Conservation (phyloP, 176 grass and related monocot genomes). For the Aegilops speltoides region DNA sequence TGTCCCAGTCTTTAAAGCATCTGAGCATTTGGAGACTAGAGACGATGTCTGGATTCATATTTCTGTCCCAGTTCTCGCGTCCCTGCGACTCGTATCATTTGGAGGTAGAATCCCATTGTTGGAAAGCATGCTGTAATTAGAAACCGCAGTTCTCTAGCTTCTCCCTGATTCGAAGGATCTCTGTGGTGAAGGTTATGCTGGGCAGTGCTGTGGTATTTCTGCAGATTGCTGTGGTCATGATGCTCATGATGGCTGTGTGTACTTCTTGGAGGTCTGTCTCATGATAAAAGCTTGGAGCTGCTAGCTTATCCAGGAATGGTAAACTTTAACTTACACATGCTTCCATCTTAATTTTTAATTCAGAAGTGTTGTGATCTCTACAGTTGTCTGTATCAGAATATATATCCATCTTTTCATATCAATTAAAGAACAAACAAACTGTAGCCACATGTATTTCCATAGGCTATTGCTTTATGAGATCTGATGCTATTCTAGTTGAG, state of each 20-base stretch:
- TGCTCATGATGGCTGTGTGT: neutral
- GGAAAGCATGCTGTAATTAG: neutral
- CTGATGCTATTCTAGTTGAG: neutral
- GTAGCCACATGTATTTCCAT: neutral
- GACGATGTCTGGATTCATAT: neutral
- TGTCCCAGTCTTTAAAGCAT: neutral
- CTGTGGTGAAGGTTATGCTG: neutral
- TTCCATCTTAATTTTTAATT: neutral
- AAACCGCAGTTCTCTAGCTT: neutral
- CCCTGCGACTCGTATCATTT: neutral
- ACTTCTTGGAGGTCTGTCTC: neutral
- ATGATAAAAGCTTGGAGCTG: neutral
- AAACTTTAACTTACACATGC: neutral
- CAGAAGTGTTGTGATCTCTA: neutral
- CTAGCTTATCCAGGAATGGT: neutral
- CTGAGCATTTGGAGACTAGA: neutral
- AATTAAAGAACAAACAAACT: neutral
- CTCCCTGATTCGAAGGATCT: neutral
- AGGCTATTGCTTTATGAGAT: neutral
- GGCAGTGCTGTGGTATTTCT: neutral
- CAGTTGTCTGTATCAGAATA: neutral
- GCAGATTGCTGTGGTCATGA: neutral
- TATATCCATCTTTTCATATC: neutral
- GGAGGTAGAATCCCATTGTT: neutral
- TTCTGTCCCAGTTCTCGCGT: neutral